Conservation (phyloP, 345 rosid genomes). For the Citrus cavaleriei region DNA sequence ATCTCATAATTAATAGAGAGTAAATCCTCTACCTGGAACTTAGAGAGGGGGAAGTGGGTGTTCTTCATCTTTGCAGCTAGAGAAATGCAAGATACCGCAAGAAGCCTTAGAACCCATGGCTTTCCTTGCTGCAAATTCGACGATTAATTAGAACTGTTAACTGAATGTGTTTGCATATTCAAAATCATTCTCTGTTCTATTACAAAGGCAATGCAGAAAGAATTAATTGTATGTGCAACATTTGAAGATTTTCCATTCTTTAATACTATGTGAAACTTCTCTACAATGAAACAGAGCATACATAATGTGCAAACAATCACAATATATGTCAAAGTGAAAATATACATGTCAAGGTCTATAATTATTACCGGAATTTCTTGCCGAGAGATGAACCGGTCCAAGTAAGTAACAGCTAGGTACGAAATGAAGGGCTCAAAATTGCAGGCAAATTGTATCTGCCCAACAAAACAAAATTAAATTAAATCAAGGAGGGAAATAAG, state of each 20-base stretch:
- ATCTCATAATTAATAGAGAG: not conserved
- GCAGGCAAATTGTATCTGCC: constrained; percentile 25
- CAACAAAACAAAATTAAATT: not conserved
- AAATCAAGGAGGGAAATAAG: not conserved
- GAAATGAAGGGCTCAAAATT: constrained; percentile 27
- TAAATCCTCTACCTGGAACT: constrained; percentile 29
- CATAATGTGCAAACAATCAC: not conserved
- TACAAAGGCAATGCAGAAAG: not conserved
- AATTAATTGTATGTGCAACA: not conserved
- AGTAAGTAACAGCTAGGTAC: constrained; percentile 50
- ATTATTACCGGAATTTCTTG: constrained; percentile 31
- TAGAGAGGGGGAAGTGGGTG: constrained; percentile 19
- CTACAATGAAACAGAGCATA: not conserved
- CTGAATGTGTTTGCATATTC: not conserved
- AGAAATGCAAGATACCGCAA: constrained; percentile 41
- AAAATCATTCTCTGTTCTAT: not conserved
- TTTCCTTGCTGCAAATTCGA: constrained; percentile 31
- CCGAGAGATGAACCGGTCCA: constrained; percentile 45
- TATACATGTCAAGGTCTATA: not conserved
- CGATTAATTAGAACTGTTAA: not conserved
- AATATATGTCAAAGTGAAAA: not conserved
- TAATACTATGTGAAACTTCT: not conserved
- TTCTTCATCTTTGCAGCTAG: constrained; percentile 50
- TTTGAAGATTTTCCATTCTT: not conserved
- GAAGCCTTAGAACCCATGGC: constrained; percentile 41